Evolutionary conservation across 768 basidiomycete genomes (phyloP).

Genomic region (Hericium alpestre): DNA sequence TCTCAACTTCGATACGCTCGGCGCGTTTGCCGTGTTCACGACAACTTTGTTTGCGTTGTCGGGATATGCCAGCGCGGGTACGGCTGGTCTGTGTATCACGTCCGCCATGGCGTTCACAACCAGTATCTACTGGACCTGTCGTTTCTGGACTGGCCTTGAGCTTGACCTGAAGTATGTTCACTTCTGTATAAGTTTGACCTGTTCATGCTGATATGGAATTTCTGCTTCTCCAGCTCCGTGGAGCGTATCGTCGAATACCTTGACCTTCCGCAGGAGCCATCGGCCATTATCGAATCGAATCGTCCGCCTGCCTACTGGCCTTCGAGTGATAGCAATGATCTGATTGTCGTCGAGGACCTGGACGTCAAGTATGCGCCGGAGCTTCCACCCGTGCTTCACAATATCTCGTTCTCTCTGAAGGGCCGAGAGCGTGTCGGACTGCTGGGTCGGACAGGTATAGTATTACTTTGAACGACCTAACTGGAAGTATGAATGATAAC

Average conservation of each 20-base stretch:
- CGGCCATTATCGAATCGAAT: constrained; percentile 58
- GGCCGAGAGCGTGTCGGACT: constrained; percentile 70
- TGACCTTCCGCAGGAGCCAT: constrained; percentile 79
- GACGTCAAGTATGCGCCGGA: constrained; percentile 78
- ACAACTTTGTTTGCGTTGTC: constrained; percentile 72
- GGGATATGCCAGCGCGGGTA: constrained; percentile 44
- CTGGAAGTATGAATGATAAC: too few relatives aligned
- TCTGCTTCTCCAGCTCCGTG: constrained; percentile 46
- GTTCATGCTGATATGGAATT: constrained; percentile 7
- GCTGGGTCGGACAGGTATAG: constrained; percentile 51
- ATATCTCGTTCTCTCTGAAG: constrained; percentile 61
- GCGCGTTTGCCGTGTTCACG: constrained; percentile 59
- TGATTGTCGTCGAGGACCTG: constrained; percentile 66
- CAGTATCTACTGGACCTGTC: constrained; percentile 41
- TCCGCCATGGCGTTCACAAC: constrained; percentile 55
- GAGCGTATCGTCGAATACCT: constrained; percentile 90
- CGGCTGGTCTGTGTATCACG: constrained; percentile 67
- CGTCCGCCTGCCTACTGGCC: constrained; percentile 92
- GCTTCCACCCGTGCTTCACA: constrained; percentile 68
- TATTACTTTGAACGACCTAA: too few relatives aligned
- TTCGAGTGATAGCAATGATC: constrained; percentile 47
- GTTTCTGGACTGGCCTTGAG: constrained; percentile 48
- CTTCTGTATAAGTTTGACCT: background rate
- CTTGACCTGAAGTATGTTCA: constrained; percentile 60
- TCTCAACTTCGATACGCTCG: constrained; percentile 72